phyloP scores from a whole-genome alignment of 192 early-diverging fungal genomes.

The Backusella morwellensis region DNA sequence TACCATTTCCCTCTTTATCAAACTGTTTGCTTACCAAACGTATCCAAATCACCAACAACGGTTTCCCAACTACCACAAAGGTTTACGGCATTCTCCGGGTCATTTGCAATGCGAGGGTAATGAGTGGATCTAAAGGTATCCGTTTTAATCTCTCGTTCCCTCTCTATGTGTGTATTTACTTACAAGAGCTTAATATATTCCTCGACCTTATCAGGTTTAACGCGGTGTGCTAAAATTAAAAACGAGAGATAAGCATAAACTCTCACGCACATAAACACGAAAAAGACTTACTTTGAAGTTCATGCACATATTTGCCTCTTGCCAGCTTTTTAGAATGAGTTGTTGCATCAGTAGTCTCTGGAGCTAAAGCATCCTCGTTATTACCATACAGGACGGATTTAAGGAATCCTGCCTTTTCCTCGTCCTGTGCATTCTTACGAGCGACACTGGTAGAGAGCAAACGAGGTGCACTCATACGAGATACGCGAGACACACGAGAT shows the following conservation, averaged over 20 bases:
- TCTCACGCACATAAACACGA: neutral
- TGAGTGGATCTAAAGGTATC: constrained; percentile 55
- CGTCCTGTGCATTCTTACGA: constrained; percentile 1
- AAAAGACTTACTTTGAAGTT: constrained; percentile 65
- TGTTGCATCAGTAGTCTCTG: constrained; percentile 18
- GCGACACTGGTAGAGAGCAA: neutral
- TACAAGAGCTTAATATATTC: constrained; percentile 81
- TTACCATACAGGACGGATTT: constrained; percentile 1
- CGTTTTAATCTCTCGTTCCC: neutral
- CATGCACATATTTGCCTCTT: constrained; percentile 88
- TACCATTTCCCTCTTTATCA: no score
- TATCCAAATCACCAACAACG: constrained; percentile 85
- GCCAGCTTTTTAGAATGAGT: constrained; percentile 80
- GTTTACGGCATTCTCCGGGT: constrained; percentile 73
- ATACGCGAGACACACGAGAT: neutral
- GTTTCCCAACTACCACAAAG: constrained; percentile 89
- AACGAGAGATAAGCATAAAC: neutral
- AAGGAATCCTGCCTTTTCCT: neutral
- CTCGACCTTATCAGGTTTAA: constrained; percentile 82
- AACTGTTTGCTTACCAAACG: constrained; percentile 56
- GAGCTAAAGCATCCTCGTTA: neutral
- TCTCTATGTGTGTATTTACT: neutral
- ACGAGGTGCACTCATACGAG: neutral
- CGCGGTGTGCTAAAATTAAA: constrained; percentile 60
- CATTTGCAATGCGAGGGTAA: constrained; percentile 74